Base-by-base conservation (phyloP, 306 rosid species). In the Vigna hirtella region DNA sequence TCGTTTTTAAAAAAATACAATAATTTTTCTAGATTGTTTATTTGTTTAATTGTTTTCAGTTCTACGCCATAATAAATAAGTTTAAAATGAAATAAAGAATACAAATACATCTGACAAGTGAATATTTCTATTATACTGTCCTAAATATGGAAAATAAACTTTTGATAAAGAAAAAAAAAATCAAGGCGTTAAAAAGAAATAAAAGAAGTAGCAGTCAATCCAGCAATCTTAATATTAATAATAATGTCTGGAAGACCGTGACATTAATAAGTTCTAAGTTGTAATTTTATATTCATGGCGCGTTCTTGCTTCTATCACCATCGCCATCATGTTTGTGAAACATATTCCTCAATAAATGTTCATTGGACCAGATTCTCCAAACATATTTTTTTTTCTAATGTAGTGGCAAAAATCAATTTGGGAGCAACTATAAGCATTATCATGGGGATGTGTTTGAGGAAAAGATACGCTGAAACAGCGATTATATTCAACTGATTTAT, bases 231-330 rank as follows among this genome's bases (percentile, higher is more conserved):
- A 70, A 40, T 53, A 40, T 53, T 80, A 72, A 74, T 47, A 48
- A 78, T 56, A 57, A 87, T 87, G 80, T 83, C 82, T 77, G 74
- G 72, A 73, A 79, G 86, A 84, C 83, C 75, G 52, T 52, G 83
- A 49, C 50, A 76, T 47, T 62, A 77, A 67, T 38, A 17, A 56
- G 72, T 64, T 76, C 76, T 64, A 78, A 53, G 75, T 61, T 82
- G 71, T 70, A 82, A 71, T 66, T 85, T 65, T 78, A 30, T 30
- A 30, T 30, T 30, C 34, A 30, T 30, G 34, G 76, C 67, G 79
- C 9, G 38, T 22, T 43, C n/a, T 20, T 66, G 53, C 73, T 67
- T 77, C 68, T 62, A 77, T 69, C 67, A 58, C 58, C 83, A 79
- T 65, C 42, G 56, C 61, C 74, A 72, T 81, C 83, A 73, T 83